These are phyloP conservation scores for Aspergillus wentii DNA, from an alignment of 495 filamentous ascomycete genomes.

Conservation along the genomic window DNA sequence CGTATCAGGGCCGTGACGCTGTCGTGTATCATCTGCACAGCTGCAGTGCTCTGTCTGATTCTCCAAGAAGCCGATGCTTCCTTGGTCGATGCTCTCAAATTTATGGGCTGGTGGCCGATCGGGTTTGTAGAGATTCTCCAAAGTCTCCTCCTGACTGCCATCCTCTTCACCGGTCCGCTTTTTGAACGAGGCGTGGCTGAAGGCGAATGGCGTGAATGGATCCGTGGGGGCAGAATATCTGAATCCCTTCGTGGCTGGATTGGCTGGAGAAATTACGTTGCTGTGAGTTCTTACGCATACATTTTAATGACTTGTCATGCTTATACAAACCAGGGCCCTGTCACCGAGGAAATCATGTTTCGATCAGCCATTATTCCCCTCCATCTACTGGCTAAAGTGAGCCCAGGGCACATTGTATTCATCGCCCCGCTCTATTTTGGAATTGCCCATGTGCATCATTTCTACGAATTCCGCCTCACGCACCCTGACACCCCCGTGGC, in stretches of 20 bases:
- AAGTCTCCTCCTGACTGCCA: conserved; percentile 60
- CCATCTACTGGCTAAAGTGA: conserved; percentile 66
- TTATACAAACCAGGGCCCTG: conserved; percentile 77
- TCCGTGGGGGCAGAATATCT: conserved; percentile 34
- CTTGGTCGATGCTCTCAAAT: conserved; percentile 49
- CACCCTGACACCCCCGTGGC: conserved; percentile 63
- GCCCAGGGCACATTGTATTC: conserved; percentile 61
- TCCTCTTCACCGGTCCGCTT: conserved; percentile 82
- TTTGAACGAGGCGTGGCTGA: conserved; percentile 72
- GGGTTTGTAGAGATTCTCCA: conserved; percentile 53
- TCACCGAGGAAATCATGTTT: conserved; percentile 93
- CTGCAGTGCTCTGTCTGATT: conserved; percentile 59
- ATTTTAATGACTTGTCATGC: too few species aligned
- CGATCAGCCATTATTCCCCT: conserved; percentile 78
- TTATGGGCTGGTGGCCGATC: conserved; percentile 73
- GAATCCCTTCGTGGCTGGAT: conserved; percentile 55
- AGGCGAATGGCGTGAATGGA: conserved; percentile 63
- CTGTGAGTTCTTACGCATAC: conserved; percentile 38
- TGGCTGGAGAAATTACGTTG: conserved; percentile 61
- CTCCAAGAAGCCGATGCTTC: conserved; percentile 38
- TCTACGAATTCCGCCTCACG: conserved; percentile 86
- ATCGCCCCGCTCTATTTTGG: conserved; percentile 87
- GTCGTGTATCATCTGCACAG: conserved; percentile 58
- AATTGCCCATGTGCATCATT: conserved; percentile 91
- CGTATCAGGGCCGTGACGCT: conserved; percentile 73